phyloP scores from a whole-genome alignment of 1,139 yeast species.

The Arxiozyma heterogenica region DNA sequence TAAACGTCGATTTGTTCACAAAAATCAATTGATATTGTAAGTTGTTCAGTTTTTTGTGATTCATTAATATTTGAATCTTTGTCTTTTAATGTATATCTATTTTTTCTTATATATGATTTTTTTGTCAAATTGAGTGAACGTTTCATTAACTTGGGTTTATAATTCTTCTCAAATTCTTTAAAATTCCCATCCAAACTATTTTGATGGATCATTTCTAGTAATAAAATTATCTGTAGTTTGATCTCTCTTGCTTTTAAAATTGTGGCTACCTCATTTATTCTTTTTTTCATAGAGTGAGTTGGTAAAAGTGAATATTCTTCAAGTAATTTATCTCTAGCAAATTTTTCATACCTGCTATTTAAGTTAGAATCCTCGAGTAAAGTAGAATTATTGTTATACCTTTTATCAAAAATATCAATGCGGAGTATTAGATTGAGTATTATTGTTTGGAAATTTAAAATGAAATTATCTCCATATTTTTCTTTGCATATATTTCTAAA shows the following conservation, averaged over 20 bases:
- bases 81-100: slow-evolving; percentile 20
- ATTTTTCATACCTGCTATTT: slow-evolving; percentile 3
- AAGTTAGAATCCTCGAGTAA: slow-evolving; percentile 2
- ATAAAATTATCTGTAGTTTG: slow-evolving; percentile 52
- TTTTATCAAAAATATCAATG: slow-evolving; percentile 18
- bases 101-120: slow-evolving; percentile 14
- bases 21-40: slow-evolving; percentile 13
- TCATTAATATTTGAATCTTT: neutral
- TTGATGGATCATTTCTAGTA: slow-evolving; percentile 39
- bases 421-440: slow-evolving; percentile 11
- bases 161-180: slow-evolving; percentile 24
- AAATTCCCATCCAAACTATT: slow-evolving; percentile 27
- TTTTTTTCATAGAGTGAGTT: neutral
- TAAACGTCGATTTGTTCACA: slow-evolving; percentile 36
- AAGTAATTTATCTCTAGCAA: slow-evolving; percentile 9
- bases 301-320: slow-evolving; percentile 6
- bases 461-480: slow-evolving; percentile 4
- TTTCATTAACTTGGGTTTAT: slow-evolving; percentile 23
- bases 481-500: slow-evolving; percentile 21
- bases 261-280: slow-evolving; percentile 9
- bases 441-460: slow-evolving; percentile 10
- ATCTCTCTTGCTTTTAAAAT: slow-evolving; percentile 54
- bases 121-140: slow-evolving; percentile 35
- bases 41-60: neutral
- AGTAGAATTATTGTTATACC: slow-evolving; percentile 13